Conservation (phyloP, 192 early-diverging fungal species). For the Rhizoclosmatium globosum region DNA sequence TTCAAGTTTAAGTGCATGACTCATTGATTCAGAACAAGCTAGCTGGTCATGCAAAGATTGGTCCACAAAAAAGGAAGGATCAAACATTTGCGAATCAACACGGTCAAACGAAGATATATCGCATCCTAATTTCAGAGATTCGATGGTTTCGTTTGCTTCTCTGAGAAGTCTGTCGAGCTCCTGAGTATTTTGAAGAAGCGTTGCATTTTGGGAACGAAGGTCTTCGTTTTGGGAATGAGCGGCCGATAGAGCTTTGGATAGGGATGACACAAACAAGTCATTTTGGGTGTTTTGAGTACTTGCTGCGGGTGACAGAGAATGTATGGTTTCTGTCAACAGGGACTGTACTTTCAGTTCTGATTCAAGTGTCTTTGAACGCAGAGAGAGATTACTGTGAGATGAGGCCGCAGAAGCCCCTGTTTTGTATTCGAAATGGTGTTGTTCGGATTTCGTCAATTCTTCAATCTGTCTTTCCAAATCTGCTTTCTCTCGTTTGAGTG, state of each 20-base stretch:
- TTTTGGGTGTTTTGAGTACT: not conserved
- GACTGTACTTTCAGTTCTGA: not conserved
- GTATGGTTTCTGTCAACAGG: not conserved
- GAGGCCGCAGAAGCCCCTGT: not conserved
- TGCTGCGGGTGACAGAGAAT: not conserved
- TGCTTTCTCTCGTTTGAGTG: constrained; percentile 39
- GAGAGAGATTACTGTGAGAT: not conserved
- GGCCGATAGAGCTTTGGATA: constrained; percentile 10
- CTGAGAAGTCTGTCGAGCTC: constrained; percentile 20
- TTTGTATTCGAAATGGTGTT: not conserved
- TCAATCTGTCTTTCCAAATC: constrained; percentile 25
- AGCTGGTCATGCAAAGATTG: constrained; percentile 13
- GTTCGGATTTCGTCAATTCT: not conserved
- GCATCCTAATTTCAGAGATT: constrained; percentile 11
- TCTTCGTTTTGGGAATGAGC: constrained; percentile 17
- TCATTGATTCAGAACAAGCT: not conserved
- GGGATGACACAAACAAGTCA: constrained; percentile 3
- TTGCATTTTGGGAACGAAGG: constrained; percentile 3
- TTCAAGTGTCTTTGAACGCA: not conserved
- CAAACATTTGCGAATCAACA: not conserved
- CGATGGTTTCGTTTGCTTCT: constrained; percentile 34
- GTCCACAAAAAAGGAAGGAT: not conserved
- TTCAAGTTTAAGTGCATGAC: not conserved
- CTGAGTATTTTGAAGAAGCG: not conserved
- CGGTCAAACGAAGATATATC: constrained; percentile 2